Base-by-base conservation (phyloP, 805 yeast species). In the Ogataea salicorniae region DNA sequence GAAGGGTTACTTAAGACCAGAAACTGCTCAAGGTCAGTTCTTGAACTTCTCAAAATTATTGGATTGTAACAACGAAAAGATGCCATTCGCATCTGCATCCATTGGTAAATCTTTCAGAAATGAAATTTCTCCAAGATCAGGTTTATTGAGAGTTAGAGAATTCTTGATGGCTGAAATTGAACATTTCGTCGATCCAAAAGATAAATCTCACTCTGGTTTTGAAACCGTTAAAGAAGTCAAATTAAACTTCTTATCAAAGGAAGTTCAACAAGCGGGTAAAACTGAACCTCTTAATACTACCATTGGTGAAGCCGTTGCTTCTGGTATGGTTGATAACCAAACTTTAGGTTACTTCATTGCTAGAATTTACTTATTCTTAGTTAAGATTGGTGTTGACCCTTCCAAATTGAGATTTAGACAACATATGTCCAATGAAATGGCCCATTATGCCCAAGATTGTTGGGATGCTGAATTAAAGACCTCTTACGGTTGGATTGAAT, bases 51-150 rank as follows among this genome's bases (percentile, higher is more conserved):
- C 81, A 75, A 95, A 92, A 72, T 77, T 94, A 62, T 80, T 89
- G 61, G 99, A 94, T 63, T 87, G 83, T 77, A 94, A 94, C 80
- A 94, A 94, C 74, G 83, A 85, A 70, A 87, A 83, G 70, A 91
- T 95, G 92, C 99, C 99, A 49, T 94, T 94, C 70, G 99, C 99
- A n/a, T 89, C 97, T 54, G 99, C 99, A 45, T 87, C 97, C 36
- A 89, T 94, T 63, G 99, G 99, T 66, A 94, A 94, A 72, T 91
- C 98, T 14, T 94, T 94, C 79, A 87, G 99, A 77, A 94, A 94
- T 71, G 99, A 94, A 75, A 94, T 94, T 63, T 89, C 97, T 42
- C 99, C 99, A 60, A 84, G 99, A 71, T 87, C 98, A 26, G 99
- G 99, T 60, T 77, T 94, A 59, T 78, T 94, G 67, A 86, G 99